These are phyloP conservation scores for Juncus inflexus DNA, from an alignment of 176 grass and related monocot genomes.

Conservation along the genomic window DNA sequence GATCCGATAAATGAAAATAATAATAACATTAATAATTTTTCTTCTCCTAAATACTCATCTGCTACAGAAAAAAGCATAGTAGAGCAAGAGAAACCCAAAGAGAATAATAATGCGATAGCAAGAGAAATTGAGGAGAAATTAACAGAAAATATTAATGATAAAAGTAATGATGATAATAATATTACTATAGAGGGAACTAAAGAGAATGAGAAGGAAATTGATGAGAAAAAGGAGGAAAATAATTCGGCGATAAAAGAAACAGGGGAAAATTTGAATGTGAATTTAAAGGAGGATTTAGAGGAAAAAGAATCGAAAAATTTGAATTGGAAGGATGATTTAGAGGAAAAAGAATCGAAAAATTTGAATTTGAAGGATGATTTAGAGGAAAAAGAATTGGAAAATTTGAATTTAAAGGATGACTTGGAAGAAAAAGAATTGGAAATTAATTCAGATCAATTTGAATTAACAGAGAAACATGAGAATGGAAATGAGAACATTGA, in stretches of 20 bases:
- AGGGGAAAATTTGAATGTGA: slow-evolving; percentile 30
- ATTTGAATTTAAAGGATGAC: slow-evolving; percentile 29
- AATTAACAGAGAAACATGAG: slow-evolving; percentile 25
- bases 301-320: slow-evolving; percentile 31
- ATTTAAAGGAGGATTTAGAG: slow-evolving; percentile 32
- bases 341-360: slow-evolving; percentile 29
- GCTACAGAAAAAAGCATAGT: slow-evolving; percentile 48
- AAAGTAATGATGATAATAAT: background rate
- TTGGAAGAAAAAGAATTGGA: slow-evolving; percentile 35
- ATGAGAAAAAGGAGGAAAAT: slow-evolving; percentile 25
- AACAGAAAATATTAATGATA: background rate
- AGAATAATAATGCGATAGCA: slow-evolving; percentile 29
- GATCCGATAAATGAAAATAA: slow-evolving; percentile 30
- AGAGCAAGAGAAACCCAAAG: slow-evolving; percentile 44
- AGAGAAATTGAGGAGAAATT: slow-evolving; percentile 25
- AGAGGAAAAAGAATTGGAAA: slow-evolving; percentile 35
- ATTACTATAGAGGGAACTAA: background rate
- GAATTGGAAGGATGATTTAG: slow-evolving; percentile 32
- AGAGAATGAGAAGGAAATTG: slow-evolving; percentile 25
- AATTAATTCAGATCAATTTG: slow-evolving; percentile 38
- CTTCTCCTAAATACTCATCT: slow-evolving; percentile 65
- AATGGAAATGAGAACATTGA: slow-evolving; percentile 37
- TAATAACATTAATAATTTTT: slow-evolving; percentile 27
- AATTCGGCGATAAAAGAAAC: slow-evolving; percentile 30
- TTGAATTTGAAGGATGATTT: slow-evolving; percentile 30